Evolutionary conservation across 495 filamentous ascomycete species (phyloP), one percentile per base, ranked within the genome.

Genomic region (Xylaria sp.): DNA sequence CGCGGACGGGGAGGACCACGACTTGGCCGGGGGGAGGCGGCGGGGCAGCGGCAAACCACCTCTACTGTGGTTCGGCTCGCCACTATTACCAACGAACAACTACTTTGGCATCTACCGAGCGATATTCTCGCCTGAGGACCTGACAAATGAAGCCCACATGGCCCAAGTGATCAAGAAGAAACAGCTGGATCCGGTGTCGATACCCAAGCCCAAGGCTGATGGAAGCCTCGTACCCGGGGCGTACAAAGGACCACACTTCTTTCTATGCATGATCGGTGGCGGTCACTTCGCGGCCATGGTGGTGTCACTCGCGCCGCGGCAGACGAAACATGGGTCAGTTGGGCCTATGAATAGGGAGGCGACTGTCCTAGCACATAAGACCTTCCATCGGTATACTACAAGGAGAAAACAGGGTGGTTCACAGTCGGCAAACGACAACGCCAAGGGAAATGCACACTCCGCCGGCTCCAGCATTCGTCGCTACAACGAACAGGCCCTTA

Each of bases 201-300:
- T 81, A 73, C 82, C 83, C 68, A 88, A 83, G 73, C 75, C 72
- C 41, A 75, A 74, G 48, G 83, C 83, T 44, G 85, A 86, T 11
- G 88, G 85, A 26, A 85, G 85, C 46, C 79, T 84, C 1, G 72
- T 85, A 5, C 84, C 87, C 0, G 74, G 82, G 12, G 79, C 81
- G 3, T 85, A 88, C 77, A 87, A 88, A 50, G 85, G 89, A 35
- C 93, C 93, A 7, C 95, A 97, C 74, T 88, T 97, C 33, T 97
- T 99, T 76, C 88, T 98, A 68, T 98, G 94, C 79, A 99, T 99
- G 96, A 97, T 98, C 67, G 96, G 96, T 9, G 96, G 96, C 72
- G 96, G 96, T 2, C 96, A 99, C 75, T 98, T 99, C 78, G 96
- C 96, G 0, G 97, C 92, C 26, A 98, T 98, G 94, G 84, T 98